phyloP scores from a whole-genome alignment of 2,329 filamentous ascomycete species.

The Fragosphaeria purpurea region DNA sequence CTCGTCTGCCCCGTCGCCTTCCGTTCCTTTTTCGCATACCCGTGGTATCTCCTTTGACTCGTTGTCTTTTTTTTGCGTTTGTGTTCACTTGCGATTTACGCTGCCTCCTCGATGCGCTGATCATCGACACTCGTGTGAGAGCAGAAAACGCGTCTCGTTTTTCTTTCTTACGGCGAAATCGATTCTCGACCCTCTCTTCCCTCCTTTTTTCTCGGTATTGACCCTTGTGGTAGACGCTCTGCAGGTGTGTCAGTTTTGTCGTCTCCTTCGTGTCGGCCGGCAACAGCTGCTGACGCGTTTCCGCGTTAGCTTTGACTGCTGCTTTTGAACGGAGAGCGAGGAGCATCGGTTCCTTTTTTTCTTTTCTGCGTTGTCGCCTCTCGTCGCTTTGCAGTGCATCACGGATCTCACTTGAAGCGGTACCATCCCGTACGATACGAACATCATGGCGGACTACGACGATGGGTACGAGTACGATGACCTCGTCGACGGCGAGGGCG shows the following conservation, averaged over 20 bases:
- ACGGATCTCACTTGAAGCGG: too few relatives aligned
- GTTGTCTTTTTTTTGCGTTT: background rate
- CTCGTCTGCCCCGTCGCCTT: background rate
- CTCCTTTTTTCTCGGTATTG: background rate
- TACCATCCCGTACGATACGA: background rate
- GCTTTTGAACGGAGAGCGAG: too few relatives aligned
- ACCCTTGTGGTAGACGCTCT: too few relatives aligned
- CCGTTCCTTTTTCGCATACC: background rate
- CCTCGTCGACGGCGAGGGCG: constrained; percentile 56
- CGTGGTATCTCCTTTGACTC: too few relatives aligned
- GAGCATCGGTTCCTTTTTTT: background rate
- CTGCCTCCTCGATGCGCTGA: constrained; percentile 11
- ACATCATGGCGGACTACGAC: constrained; percentile 46
- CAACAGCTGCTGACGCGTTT: background rate
- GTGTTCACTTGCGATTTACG: background rate
- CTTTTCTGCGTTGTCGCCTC: background rate
- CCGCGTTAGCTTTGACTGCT: background rate
- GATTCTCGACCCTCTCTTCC: constrained; percentile 2
- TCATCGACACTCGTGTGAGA: constrained; percentile 4
- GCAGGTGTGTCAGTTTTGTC: background rate
- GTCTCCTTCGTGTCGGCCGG: background rate
- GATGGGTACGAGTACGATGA: constrained; percentile 33
- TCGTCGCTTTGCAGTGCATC: too few relatives aligned
- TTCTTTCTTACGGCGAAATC: background rate
- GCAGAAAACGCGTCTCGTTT: constrained; percentile 12